phyloP scores from a whole-genome alignment of 441 rosid species.

The Adansonia grandidieri region DNA sequence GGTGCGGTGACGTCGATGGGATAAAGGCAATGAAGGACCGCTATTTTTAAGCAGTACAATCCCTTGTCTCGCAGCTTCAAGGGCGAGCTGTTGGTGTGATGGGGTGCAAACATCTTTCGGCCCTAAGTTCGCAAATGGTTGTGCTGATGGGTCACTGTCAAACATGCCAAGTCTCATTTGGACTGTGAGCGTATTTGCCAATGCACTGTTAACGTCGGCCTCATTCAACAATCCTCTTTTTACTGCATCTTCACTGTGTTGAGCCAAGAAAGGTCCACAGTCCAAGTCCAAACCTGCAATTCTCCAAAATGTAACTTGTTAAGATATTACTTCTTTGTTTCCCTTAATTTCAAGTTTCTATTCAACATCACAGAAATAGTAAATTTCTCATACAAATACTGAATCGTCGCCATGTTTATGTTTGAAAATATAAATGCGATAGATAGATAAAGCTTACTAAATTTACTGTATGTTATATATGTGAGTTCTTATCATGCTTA shows the following conservation, averaged over 20 bases:
- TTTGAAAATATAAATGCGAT: background rate
- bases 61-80: conserved; percentile 93
- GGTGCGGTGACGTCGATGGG: conserved; percentile 51
- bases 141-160: conserved; percentile 68
- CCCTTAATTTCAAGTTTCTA: background rate
- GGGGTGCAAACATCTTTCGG: conserved; percentile 71
- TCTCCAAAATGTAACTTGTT: background rate
- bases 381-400: too few relatives aligned
- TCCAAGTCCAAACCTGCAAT: conserved; percentile 84
- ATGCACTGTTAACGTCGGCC: conserved; percentile 58
- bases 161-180: conserved; percentile 95
- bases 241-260: conserved; percentile 53
- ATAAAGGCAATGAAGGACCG: conserved; percentile 65
- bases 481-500: background rate
- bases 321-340: background rate
- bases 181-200: conserved; percentile 60
- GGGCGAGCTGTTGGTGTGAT: conserved; percentile 77
- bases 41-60: conserved; percentile 80
- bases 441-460: background rate
- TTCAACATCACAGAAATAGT: background rate
- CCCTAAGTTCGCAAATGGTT: conserved; percentile 66
- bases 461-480: background rate
- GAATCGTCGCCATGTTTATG: background rate
- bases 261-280: conserved; percentile 69
- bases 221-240: conserved; percentile 55